Conservation (phyloP, 1,139 yeast genomes). For the Entelexis sorbosivorans region DNA sequence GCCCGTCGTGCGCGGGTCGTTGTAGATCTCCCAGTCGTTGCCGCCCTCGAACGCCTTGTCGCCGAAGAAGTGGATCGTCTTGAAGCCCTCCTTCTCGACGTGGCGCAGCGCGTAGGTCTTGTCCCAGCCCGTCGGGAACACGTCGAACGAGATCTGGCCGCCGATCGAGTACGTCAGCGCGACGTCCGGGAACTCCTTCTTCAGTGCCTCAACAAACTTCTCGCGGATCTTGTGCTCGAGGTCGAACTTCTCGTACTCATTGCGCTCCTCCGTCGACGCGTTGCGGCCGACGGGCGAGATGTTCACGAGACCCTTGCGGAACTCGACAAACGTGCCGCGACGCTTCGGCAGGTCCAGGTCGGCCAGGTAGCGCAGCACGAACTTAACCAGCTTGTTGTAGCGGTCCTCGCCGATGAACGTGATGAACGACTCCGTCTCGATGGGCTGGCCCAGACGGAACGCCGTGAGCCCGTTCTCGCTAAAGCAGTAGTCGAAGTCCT, state of each 20-base stretch:
- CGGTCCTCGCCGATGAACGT: constrained; percentile 91
- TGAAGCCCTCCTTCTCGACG: constrained; percentile 73
- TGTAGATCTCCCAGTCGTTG: constrained; percentile 93
- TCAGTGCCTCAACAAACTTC: constrained; percentile 71
- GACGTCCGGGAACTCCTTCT: constrained; percentile 67
- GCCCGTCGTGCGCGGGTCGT: constrained; percentile 85
- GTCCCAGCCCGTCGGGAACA: constrained; percentile 99
- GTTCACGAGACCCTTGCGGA: constrained; percentile 98
- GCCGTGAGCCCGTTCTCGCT: constrained; percentile 98
- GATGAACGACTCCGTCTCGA: constrained; percentile 88
- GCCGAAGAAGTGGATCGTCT: constrained; percentile 92
- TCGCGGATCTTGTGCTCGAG: constrained; percentile 68
- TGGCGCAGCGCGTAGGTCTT: constrained; percentile 95
- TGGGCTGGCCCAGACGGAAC: constrained; percentile 74
- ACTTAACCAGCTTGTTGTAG: constrained; percentile 78
- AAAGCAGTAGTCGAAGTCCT: constrained; percentile 88
- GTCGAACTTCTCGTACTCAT: constrained; percentile 79
- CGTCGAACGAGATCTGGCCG: constrained; percentile 98
- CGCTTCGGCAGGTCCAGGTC: constrained; percentile 72
- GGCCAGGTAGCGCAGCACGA: constrained; percentile 72
- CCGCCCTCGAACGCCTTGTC: constrained; percentile 97
- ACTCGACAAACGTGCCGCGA: constrained; percentile 94
- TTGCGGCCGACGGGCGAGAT: constrained; percentile 98
- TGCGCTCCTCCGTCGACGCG: constrained; percentile 87
- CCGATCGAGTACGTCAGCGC: constrained; percentile 94